Base-by-base conservation (phyloP, 78 protist species). In the Pelomyxa schiedti region DNA sequence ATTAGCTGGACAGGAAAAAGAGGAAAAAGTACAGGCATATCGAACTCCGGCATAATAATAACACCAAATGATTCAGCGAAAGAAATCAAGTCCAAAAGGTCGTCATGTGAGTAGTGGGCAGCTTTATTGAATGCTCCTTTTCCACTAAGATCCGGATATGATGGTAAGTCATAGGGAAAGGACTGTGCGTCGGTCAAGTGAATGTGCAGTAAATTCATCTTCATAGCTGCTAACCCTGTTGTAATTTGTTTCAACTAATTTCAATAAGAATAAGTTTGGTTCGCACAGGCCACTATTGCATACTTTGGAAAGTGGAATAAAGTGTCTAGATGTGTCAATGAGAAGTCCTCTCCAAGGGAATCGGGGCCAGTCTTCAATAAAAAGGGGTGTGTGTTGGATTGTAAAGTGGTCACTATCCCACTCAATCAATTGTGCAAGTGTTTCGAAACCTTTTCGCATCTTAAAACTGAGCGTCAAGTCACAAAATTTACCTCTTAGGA, bases 301-400 rank as follows among this genome's bases (percentile, higher is more conserved):
- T n/a, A n/a, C n/a, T n/a, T n/a, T n/a, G n/a, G n/a, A n/a, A n/a
- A n/a, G n/a, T n/a, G n/a, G n/a, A n/a, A n/a, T n/a, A n/a, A 22
- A 94, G 66, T 94, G 97, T 24, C 97, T 79, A 2, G 94, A 84
- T 7, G 90, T 86, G 84, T 94, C 97, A 42, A 94, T 7, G 83
- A 94, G 72, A 42, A 94, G 69, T 26, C 90, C 97, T 28, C 97
- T 70, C 86, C 83, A 85, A 26, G 53, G 36, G 81, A 90, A 93
- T 38, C 95, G 75, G 26, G 97, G 96, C 32, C n/a, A 42, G 80
- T 94, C 97, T 3, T 0, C 0, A 42, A 94, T 78, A 5, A 47
- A 16, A 16, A 47, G 58, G 32, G 58, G 58, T 16, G n/a, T 24
- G 58, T 47, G 32, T 16, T 16, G 58, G 58, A 16, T 24, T 47